Percentiles rank a stretch among this genome's conserved stretches.
Evolutionary conservation across 2,329 filamentous ascomycete genomes (phyloP).

Genomic region (Hyphodiscus sp.): DNA sequence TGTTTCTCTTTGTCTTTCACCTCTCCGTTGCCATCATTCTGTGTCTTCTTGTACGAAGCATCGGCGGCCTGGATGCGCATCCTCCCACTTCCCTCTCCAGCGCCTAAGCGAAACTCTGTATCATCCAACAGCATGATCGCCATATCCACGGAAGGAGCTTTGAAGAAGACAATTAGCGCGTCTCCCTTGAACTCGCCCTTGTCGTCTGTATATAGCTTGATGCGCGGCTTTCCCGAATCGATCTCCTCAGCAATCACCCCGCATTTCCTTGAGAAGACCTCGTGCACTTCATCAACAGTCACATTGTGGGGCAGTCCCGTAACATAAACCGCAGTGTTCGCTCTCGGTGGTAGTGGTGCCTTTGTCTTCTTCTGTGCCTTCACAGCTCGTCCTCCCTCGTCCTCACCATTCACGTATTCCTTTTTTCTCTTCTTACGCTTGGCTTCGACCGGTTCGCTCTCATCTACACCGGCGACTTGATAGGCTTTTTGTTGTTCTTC

Average conservation of each 20-base stretch:
- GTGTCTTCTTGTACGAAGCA: slow-evolving; percentile 82
- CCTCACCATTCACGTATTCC: slow-evolving; percentile 40
- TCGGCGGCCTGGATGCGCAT: slow-evolving; percentile 84
- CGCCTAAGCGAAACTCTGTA: slow-evolving; percentile 65
- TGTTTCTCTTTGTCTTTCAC: slow-evolving; percentile 40
- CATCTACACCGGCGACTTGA: slow-evolving; percentile 52
- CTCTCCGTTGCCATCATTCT: slow-evolving; percentile 46
- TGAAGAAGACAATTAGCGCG: slow-evolving; percentile 89
- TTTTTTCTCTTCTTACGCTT: slow-evolving; percentile 46
- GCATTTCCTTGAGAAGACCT: slow-evolving; percentile 75
- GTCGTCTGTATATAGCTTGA: slow-evolving; percentile 86
- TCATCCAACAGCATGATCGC: slow-evolving; percentile 77
- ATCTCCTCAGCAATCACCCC: slow-evolving; percentile 93
- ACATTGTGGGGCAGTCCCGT: slow-evolving; percentile 79
- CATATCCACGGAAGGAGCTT: slow-evolving; percentile 84
- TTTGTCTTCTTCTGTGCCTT: slow-evolving; percentile 31
- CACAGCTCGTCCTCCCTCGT: slow-evolving; percentile 30
- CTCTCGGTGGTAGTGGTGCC: slow-evolving; percentile 33
- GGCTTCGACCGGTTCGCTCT: slow-evolving; percentile 42
- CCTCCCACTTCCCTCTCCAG: slow-evolving; percentile 43
- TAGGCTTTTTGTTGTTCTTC: slow-evolving; percentile 58
- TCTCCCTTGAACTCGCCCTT: slow-evolving; percentile 87
- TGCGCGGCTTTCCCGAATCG: slow-evolving; percentile 77
- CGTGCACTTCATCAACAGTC: slow-evolving; percentile 71
- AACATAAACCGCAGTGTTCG: slow-evolving; percentile 90